phyloP scores from a whole-genome alignment of 1,284 basidiomycete genomes.

The Pulveroboletus sp. region DNA sequence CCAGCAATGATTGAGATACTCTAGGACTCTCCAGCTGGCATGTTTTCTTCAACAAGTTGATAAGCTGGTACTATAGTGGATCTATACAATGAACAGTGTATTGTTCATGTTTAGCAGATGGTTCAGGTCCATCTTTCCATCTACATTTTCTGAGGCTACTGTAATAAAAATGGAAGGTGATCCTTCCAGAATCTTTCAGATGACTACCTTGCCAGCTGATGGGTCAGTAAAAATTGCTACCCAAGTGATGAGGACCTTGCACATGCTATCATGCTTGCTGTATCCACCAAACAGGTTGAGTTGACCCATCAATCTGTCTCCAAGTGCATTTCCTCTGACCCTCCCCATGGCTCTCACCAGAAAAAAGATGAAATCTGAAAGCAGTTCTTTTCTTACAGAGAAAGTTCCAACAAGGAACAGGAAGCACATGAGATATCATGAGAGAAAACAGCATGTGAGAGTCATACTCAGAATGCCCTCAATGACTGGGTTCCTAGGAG shows the following conservation, averaged over 20 bases:
- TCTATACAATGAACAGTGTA: background rate
- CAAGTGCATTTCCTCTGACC: background rate
- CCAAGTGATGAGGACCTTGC: background rate
- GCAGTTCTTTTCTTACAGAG: background rate
- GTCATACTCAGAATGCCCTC: background rate
- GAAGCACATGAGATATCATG: background rate
- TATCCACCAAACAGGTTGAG: no score
- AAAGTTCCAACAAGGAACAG: background rate
- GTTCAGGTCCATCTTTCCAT: background rate
- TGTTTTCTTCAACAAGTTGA: background rate
- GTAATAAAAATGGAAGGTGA: background rate
- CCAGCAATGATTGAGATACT: conserved; percentile 12
- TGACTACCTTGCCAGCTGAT: background rate
- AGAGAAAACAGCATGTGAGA: background rate
- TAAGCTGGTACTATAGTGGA: background rate
- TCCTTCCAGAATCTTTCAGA: background rate
- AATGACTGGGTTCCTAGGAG: no score
- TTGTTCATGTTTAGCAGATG: background rate
- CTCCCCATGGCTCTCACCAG: background rate
- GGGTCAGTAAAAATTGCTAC: conserved; percentile 4
- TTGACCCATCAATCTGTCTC: no score
- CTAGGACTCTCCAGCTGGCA: conserved; percentile 3
- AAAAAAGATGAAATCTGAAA: background rate
- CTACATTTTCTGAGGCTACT: conserved; percentile 4
- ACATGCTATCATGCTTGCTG: background rate